These are phyloP conservation scores for Rugonectria rugulosa DNA, from an alignment of 2,329 filamentous ascomycete species.

Conservation along the genomic window DNA sequence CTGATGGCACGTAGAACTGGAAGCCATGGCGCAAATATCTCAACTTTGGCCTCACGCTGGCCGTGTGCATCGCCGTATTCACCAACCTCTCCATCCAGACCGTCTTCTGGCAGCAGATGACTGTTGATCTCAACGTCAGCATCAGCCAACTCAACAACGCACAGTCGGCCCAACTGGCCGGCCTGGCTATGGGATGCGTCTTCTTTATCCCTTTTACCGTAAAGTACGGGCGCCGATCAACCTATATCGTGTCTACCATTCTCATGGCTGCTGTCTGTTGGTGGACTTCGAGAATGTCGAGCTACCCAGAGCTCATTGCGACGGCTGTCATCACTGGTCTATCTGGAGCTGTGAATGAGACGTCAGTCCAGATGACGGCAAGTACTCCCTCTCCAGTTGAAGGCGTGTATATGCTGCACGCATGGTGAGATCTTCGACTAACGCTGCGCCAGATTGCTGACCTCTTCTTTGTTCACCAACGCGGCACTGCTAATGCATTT, in stretches of 20 bases:
- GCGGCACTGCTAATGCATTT: slow-evolving; percentile 41
- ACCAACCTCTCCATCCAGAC: slow-evolving; percentile 37
- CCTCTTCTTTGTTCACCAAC: slow-evolving; percentile 44
- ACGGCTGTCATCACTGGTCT: slow-evolving; percentile 42
- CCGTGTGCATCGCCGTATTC: slow-evolving; percentile 40
- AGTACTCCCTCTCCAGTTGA: no score
- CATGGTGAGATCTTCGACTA: background rate
- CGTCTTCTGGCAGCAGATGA: slow-evolving; percentile 46
- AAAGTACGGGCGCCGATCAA: slow-evolving; percentile 45
- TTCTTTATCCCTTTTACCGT: slow-evolving; percentile 45
- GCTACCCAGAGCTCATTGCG: slow-evolving; percentile 33
- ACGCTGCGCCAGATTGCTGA: slow-evolving; percentile 37
- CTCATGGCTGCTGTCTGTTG: slow-evolving; percentile 35
- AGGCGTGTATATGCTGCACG: no score
- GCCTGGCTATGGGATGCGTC: slow-evolving; percentile 44
- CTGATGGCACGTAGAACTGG: no score
- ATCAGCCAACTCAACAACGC: slow-evolving; percentile 36
- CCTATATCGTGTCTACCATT: slow-evolving; percentile 40
- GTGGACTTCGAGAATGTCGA: slow-evolving; percentile 35
- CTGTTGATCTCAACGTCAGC: slow-evolving; percentile 38
- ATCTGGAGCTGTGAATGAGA: slow-evolving; percentile 50
- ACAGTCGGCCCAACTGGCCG: slow-evolving; percentile 41
- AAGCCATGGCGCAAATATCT: slow-evolving; percentile 37
- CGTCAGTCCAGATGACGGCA: slow-evolving; percentile 48
- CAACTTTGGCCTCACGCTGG: slow-evolving; percentile 40